These are phyloP conservation scores for Pleurotus platypus DNA, from an alignment of 768 basidiomycete genomes.

Conservation along the genomic window DNA sequence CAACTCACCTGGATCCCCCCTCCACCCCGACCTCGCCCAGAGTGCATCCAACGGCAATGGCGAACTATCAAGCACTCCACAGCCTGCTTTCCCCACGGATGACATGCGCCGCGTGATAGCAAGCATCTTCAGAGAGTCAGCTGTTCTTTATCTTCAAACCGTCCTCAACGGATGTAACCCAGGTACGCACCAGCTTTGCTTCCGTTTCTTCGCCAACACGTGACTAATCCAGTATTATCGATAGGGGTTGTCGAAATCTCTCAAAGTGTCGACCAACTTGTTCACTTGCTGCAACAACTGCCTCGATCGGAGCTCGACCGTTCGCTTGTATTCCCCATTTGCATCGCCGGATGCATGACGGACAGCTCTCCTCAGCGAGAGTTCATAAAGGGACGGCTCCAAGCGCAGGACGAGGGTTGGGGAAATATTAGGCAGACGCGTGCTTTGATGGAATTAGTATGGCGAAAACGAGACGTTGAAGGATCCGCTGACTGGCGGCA, in stretches of 20 bases:
- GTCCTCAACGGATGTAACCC: constrained; percentile 67
- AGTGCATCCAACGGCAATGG: constrained; percentile 24
- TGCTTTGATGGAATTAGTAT: constrained; percentile 63
- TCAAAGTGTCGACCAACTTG: constrained; percentile 50
- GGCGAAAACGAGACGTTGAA: constrained; percentile 63
- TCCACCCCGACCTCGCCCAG: constrained; percentile 38
- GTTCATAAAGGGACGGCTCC: constrained; percentile 55
- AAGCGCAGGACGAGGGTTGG: constrained; percentile 50
- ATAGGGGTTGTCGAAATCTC: constrained; percentile 72
- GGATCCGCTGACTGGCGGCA: constrained; percentile 52
- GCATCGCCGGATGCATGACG: constrained; percentile 70
- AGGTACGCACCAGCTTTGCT: constrained; percentile 38
- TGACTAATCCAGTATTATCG: constrained; percentile 2
- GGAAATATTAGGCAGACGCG: constrained; percentile 59
- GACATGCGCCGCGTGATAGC: constrained; percentile 47
- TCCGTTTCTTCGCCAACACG: not conserved
- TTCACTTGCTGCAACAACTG: constrained; percentile 50
- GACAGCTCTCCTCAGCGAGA: constrained; percentile 58
- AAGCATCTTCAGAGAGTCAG: constrained; percentile 63
- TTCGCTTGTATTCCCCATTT: constrained; percentile 68
- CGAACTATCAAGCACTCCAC: constrained; percentile 16
- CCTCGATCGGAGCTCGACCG: constrained; percentile 62
- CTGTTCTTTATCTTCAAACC: constrained; percentile 66
- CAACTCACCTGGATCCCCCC: constrained; percentile 23
- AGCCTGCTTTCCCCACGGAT: constrained; percentile 26